phyloP scores from a whole-genome alignment of 805 yeast genomes.

The Schwanniomyces vanrijiae region DNA sequence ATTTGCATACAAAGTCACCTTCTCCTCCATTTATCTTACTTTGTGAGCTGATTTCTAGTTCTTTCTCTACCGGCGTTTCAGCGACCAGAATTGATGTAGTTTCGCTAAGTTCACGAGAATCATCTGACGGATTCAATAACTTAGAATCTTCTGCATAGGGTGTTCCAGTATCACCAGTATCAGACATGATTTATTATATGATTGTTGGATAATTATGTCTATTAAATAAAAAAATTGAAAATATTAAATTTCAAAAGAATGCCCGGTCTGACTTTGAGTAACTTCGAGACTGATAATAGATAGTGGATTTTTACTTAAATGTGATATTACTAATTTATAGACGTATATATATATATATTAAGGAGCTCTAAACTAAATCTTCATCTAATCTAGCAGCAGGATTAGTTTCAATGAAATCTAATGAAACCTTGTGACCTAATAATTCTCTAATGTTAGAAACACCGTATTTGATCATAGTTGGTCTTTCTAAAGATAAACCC shows the following conservation, averaged over 20 bases:
- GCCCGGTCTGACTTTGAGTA: not conserved
- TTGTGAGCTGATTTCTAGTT: not conserved
- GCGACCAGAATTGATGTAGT: not conserved
- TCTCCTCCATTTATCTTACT: not conserved
- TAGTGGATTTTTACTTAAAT: not conserved
- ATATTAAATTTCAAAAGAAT: not conserved
- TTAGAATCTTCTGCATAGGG: not conserved
- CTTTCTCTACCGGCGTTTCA: not conserved
- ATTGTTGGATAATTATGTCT: not conserved
- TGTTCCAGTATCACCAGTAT: not conserved
- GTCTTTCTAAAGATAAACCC: slow-evolving; percentile 97
- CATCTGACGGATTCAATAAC: not conserved
- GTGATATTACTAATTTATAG: not conserved
- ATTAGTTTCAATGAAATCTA: slow-evolving; percentile 91
- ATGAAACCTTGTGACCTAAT: slow-evolving; percentile 93
- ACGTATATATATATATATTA: not conserved
- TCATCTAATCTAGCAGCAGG: slow-evolving; percentile 96
- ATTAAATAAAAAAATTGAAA: not conserved
- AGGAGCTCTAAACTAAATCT: slow-evolving; percentile 27
- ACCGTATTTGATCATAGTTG: slow-evolving; percentile 97
- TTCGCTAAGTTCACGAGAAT: not conserved
- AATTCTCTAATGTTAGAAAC: slow-evolving; percentile 95
- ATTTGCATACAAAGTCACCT: slow-evolving; percentile 24
- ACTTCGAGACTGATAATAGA: not conserved
- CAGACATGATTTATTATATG: not conserved